Evolutionary conservation across 306 rosid species (phyloP), one percentile per base, ranked within the genome.

Genomic region (Begonia loranthoides): DNA sequence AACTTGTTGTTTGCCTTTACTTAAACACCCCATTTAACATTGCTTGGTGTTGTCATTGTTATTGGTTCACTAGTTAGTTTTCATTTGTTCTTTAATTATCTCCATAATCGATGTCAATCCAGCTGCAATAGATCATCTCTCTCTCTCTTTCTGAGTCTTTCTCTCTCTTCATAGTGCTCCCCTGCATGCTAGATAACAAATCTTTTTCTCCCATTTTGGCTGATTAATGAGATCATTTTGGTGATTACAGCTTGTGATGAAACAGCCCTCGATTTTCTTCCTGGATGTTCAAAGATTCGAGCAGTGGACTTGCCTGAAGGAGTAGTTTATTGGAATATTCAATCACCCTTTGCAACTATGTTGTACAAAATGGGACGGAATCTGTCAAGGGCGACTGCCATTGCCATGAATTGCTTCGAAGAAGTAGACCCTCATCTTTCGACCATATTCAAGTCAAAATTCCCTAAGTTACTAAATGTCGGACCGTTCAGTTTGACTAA

Each of bases 401-500:
- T 89, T 33, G 67, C 68, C 43, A 61, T 85, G 14, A 89, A 89
- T 73, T 89, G 87, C 0, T 89, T 71, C 41, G 66, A 53, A 39
- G 64, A 54, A 24, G 3, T 80, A 6, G 76, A 77, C 55, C 49
- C 64, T 12, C 62, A 49, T 0, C 52, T 60, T 1, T 56, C 36
- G 2, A 54, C 59, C 2, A 46, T 50, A 5, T 79, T 85, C 1
- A 63, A 62, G 33, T 51, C 70, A 3, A 72, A 41, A 17, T 62
- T 79, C 51, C 36, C 28, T 0, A 44, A 45, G 49, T 45, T 77
- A 5, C 67, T 89, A 4, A 63, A 79, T 12, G 49, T 89, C 14
- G 95, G 95, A 58, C 94, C 97, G 13, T 66, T 86, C 56, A 62
- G 14, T n/a, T 52, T 79, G 14, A 48, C 78, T 28, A 46, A 64